Percentiles rank a stretch among this genome's conserved stretches.
phyloP scores from a whole-genome alignment of 108 stramenopile species.

The Chaetoceros tenuissimus region DNA sequence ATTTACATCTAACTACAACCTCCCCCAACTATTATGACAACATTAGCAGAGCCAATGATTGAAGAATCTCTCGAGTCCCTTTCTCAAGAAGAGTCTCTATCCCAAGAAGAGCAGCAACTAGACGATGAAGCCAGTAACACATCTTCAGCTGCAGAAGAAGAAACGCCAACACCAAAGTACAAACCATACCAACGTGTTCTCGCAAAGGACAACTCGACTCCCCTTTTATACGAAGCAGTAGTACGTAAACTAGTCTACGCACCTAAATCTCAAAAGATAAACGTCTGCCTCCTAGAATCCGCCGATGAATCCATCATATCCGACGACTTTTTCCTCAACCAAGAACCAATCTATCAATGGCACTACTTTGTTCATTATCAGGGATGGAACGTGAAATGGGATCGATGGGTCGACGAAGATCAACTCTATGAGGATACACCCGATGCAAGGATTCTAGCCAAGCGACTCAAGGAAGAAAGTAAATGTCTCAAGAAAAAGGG shows the following conservation, averaged over 20 bases:
- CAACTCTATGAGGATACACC: conserved; percentile 32
- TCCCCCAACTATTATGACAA: too few species aligned
- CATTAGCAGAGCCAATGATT: too few species aligned
- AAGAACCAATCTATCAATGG: conserved; percentile 19
- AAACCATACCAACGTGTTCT: conserved; percentile 29
- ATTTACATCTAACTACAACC: too few species aligned
- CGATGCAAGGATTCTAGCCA: conserved; percentile 22
- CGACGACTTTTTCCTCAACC: conserved; percentile 12
- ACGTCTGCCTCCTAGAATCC: conserved; percentile 6
- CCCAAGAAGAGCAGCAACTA: too few species aligned
- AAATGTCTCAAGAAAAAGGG: conserved; percentile 18
- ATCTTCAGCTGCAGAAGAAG: conserved; percentile 7
- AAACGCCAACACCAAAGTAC: conserved; percentile 10
- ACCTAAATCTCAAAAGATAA: conserved; percentile 15
- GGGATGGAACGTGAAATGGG: conserved; percentile 74
- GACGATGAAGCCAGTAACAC: too few species aligned
- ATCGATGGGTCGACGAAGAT: conserved; percentile 62
- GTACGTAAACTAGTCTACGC: conserved; percentile 41
- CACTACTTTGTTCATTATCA: conserved; percentile 70
- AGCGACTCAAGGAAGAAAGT: conserved; percentile 29
- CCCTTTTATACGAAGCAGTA: conserved; percentile 47
- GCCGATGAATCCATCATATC: conserved; percentile 7
- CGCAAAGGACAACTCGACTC: conserved; percentile 44
- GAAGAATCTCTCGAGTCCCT: too few species aligned
- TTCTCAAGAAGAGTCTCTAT: too few species aligned